Evolutionary conservation across 306 rosid species (phyloP), one percentile per base, ranked within the genome.

Genomic region (Calophaca sinica): DNA sequence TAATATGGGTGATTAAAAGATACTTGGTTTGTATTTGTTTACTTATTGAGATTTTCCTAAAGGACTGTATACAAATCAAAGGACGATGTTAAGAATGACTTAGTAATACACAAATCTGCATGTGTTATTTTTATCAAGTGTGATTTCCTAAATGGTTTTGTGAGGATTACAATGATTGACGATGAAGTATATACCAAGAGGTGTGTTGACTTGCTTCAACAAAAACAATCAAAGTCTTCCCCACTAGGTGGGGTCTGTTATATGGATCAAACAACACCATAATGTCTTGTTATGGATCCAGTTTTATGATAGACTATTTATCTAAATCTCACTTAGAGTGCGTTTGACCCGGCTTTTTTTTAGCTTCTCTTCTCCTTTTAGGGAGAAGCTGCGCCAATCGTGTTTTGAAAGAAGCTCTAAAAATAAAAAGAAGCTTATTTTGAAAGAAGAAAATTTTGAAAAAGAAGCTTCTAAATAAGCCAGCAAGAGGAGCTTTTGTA

Each of bases 1-100:
- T 28, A 62, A 78, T 59, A 59, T 78, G 72, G 33, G 20, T 71
- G 31, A 15, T 62, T 45, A 13, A 62, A 62, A 31, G 38, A 32
- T 70, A 9, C 15, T 51, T 71, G 51, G 57, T 38, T 51, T 38
- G n/a, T 35, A 28, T 49, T 5, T 60, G 35, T 51, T 69, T 68
- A 50, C 53, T 50, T 42, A 13, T 32, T 36, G 55, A 69, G 29
- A 60, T 60, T 60, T 48, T 50, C 51, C 77, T 52, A 64, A 65
- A 51, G 44, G 59, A 62, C 6, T 46, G 35, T 69, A 11, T 52
- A 67, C 60, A 39, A 60, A 50, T 64, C 55, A 67, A 51, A 63
- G 72, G 59, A 45, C 26, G 26, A 36, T 48, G 39, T 72, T 61
- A 62, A 62, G 52, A 35, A 54, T 66, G 42, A 38, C 46, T 35